A percentile compares a stretch with the other conserved stretches of the same genome.
Conservation (phyloP, 805 yeast species). For the Candida ascalaphidarum region DNA sequence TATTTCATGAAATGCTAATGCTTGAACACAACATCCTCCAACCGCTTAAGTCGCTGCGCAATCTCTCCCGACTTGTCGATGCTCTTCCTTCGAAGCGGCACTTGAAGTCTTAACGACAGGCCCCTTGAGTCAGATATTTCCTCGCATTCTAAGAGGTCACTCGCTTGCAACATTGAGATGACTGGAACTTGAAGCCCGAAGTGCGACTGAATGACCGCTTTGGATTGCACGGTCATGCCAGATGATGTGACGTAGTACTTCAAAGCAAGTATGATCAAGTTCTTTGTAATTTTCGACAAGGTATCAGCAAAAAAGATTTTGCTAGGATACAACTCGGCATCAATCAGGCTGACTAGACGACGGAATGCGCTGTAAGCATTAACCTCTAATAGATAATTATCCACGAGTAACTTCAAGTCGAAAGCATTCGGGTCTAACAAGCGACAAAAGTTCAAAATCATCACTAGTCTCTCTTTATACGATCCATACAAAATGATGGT, state of each 20-base stretch:
- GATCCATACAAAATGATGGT: slow-evolving; percentile 16
- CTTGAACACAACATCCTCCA: too few relatives aligned
- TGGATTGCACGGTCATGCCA: slow-evolving; percentile 11
- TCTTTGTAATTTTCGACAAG: slow-evolving; percentile 6
- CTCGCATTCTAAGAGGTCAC: too few relatives aligned
- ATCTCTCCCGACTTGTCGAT: too few relatives aligned
- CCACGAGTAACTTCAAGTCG: slow-evolving; percentile 3
- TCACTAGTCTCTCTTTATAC: slow-evolving; percentile 19
- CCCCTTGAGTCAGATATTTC: too few relatives aligned
- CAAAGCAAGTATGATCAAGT: slow-evolving; percentile 7
- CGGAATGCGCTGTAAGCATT: slow-evolving; percentile 2
- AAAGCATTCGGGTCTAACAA: slow-evolving; percentile 4
- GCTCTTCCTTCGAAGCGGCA: too few relatives aligned
- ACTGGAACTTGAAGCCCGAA: too few relatives aligned
- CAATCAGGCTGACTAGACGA: slow-evolving; percentile 5
- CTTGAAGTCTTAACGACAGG: too few relatives aligned
- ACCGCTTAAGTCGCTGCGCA: too few relatives aligned
- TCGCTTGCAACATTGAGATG: too few relatives aligned
- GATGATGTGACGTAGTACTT: slow-evolving; percentile 7
- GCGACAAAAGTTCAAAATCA: slow-evolving; percentile 12
- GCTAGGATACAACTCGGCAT: slow-evolving; percentile 7
- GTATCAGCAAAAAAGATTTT: slow-evolving; percentile 9
- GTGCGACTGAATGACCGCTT: background rate
- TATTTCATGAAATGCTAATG: too few relatives aligned
- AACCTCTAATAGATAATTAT: background rate